Evolutionary conservation across 306 rosid species (phyloP).

Genomic region (Vachellia collinsii): DNA sequence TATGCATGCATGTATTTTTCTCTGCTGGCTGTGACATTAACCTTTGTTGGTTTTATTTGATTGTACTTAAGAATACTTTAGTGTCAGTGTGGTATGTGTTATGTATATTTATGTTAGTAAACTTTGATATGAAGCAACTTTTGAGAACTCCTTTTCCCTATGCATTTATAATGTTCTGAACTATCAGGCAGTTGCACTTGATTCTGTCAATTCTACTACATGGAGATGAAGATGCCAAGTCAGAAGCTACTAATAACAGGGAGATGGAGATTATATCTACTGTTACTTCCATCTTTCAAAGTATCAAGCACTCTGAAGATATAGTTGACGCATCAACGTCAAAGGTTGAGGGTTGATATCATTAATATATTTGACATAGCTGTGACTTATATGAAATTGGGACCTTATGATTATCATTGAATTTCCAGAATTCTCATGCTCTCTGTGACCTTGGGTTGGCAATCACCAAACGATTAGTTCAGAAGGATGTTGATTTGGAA

Average conservation of each 20-base stretch:
- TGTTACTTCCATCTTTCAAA: constrained; percentile 63
- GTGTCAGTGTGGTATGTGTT: neutral
- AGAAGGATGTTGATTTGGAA: constrained; percentile 67
- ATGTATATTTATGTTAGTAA: constrained; percentile 12
- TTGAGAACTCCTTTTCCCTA: constrained; percentile 35
- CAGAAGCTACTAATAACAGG: constrained; percentile 57
- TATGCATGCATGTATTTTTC: constrained; percentile 8
- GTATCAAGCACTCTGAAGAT: constrained; percentile 85
- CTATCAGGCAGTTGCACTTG: constrained; percentile 79
- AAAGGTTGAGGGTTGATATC: constrained; percentile 59
- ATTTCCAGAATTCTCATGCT: constrained; percentile 83
- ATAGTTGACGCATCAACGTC: constrained; percentile 71
- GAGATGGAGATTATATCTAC: constrained; percentile 67
- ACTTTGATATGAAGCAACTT: constrained; percentile 28
- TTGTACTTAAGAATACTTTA: neutral
- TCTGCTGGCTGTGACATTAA: constrained; percentile 23
- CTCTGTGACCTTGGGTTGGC: constrained; percentile 92
- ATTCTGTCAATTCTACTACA: constrained; percentile 75
- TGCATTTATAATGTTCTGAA: constrained; percentile 21
- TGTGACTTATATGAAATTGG: constrained; percentile 21
- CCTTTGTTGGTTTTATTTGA: neutral
- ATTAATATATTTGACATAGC: constrained; percentile 13
- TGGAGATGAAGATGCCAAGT: constrained; percentile 83
- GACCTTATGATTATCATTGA: constrained; percentile 42
- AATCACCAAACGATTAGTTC: constrained; percentile 65